phyloP scores from a whole-genome alignment of 2,329 filamentous ascomycete species.

The Plectosphaerella plurivora region DNA sequence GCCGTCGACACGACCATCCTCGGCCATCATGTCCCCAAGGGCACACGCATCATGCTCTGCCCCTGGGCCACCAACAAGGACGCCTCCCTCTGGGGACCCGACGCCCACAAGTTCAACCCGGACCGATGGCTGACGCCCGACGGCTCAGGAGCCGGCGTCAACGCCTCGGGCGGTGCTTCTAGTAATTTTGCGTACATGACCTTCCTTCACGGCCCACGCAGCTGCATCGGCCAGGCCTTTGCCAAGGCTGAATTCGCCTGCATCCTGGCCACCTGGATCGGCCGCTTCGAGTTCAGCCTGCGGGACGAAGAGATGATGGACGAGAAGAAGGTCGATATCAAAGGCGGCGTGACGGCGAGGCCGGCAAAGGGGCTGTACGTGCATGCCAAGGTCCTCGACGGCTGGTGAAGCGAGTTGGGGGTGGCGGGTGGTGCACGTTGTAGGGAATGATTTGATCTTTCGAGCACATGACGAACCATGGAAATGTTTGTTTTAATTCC shows the following conservation, averaged over 20 bases:
- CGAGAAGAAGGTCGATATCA: conserved; percentile 62
- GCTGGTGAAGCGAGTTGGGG: conserved; percentile 45
- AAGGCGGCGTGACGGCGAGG: conserved; percentile 65
- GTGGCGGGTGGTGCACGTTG: no score
- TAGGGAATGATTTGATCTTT: no score
- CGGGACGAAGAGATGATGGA: conserved; percentile 57
- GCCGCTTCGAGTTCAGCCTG: conserved; percentile 64
- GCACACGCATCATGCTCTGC: conserved; percentile 63
- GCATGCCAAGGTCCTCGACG: conserved; percentile 60
- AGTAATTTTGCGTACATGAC: conserved; percentile 77
- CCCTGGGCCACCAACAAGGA: conserved; percentile 68
- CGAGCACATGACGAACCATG: no score
- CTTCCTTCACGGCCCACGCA: conserved; percentile 80
- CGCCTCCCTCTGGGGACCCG: conserved; percentile 67
- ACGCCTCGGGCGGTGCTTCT: conserved; percentile 64
- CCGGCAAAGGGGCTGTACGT: conserved; percentile 71
- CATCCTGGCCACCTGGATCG: conserved; percentile 71
- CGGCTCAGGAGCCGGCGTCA: conserved; percentile 26
- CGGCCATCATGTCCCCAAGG: conserved; percentile 62
- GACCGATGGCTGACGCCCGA: conserved; percentile 63
- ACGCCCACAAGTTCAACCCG: conserved; percentile 72
- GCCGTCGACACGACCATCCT: conserved; percentile 60
- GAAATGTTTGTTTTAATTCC: no score
- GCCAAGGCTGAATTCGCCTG: conserved; percentile 82
- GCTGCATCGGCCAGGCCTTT: conserved; percentile 80